phyloP scores from a whole-genome alignment of 257 asterid species.

The Forsythia suspensa region DNA sequence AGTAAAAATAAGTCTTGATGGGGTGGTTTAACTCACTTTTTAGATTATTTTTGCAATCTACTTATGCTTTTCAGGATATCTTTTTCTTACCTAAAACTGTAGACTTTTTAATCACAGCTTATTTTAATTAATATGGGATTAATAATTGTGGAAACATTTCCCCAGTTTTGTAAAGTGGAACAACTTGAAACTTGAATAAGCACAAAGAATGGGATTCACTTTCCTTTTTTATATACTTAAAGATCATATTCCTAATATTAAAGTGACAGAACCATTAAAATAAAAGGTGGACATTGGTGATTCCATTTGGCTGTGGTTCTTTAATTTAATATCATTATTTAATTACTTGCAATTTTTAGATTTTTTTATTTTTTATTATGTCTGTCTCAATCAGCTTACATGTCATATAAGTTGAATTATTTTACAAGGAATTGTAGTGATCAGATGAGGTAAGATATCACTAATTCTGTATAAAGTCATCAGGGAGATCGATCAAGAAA shows the following conservation, averaged over 20 bases:
- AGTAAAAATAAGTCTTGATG: conserved; percentile 8
- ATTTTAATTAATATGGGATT: neutral
- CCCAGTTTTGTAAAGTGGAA: neutral
- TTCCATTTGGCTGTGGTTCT: conserved; percentile 20
- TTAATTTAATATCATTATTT: too few species aligned
- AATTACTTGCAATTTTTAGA: neutral
- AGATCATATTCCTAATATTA: conserved; percentile 20
- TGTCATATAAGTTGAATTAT: conserved; percentile 3
- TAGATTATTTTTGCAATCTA: conserved; percentile 8
- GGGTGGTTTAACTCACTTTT: conserved; percentile 21
- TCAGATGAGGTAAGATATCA: conserved; percentile 34
- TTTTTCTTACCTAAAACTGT: conserved; percentile 33
- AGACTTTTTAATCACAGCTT: conserved; percentile 21
- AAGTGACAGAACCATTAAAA: neutral
- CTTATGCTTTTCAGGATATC: neutral
- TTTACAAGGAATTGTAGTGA: conserved; percentile 14
- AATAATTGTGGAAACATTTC: conserved; percentile 16
- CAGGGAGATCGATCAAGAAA: neutral
- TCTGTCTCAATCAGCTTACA: neutral
- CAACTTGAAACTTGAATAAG: conserved; percentile 11
- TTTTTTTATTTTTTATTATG: neutral
- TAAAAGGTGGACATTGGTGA: conserved; percentile 1
- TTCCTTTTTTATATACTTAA: conserved; percentile 6
- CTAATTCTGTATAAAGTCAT: conserved; percentile 17
- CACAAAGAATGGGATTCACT: conserved; percentile 34